A percentile compares a stretch with the other conserved stretches of the same genome.
Evolutionary conservation across 176 grass and related monocot genomes (phyloP).

Genomic region (Aegilops bicornis): DNA sequence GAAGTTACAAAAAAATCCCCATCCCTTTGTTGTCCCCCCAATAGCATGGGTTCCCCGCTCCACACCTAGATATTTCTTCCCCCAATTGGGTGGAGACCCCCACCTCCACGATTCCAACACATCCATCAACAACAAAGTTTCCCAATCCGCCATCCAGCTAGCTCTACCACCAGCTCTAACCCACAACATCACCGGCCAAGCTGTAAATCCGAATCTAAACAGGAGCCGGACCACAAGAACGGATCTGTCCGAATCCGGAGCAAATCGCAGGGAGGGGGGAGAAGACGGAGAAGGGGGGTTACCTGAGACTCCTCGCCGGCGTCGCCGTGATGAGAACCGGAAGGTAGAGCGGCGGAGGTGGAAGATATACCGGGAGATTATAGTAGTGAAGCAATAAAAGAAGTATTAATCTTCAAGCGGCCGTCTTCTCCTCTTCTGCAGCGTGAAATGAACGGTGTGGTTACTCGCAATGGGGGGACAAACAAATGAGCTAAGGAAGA

Average conservation of each 20-base stretch:
- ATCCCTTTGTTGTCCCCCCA: neutral
- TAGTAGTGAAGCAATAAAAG: neutral
- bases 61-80: neutral
- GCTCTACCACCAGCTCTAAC: too few relatives aligned
- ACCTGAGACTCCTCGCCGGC: slow-evolving; percentile 6
- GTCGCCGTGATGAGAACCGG: neutral
- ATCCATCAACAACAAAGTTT: neutral
- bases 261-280: neutral
- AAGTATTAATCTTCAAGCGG: neutral
- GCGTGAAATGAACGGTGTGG: too few relatives aligned
- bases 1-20: neutral
- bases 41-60: neutral
- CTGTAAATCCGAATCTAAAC: neutral
- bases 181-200: neutral
- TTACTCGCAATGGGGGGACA: neutral
- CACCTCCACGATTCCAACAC: neutral
- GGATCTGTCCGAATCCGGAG: neutral
- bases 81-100: neutral
- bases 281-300: neutral
- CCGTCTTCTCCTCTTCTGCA: neutral
- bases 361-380: neutral
- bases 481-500: neutral
- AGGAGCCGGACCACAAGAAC: neutral
- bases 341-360: neutral
- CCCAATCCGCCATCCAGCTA: neutral